These are phyloP conservation scores for Neurospora crassa DNA, from an alignment of 2,329 filamentous ascomycete genomes.

Conservation along the genomic window DNA sequence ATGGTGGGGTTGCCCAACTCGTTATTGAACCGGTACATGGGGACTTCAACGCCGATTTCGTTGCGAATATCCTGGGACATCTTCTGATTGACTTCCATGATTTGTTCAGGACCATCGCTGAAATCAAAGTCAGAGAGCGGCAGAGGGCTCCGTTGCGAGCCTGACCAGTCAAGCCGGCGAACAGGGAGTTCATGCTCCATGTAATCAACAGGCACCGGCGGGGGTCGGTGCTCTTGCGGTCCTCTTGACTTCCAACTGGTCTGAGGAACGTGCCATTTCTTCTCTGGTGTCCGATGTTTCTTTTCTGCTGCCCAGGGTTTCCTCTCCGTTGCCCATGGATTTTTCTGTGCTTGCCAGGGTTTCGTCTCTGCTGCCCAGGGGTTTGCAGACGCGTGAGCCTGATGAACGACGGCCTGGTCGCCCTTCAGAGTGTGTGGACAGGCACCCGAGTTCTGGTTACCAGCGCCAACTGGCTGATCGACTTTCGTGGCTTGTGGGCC, in stretches of 20 bases:
- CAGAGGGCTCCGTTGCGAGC: constrained; percentile 7
- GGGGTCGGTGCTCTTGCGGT: neutral
- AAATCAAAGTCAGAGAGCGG: constrained; percentile 2
- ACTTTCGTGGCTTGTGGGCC: neutral
- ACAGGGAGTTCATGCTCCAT: neutral
- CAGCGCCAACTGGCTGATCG: neutral
- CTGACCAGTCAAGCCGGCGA: constrained; percentile 1
- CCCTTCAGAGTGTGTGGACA: neutral
- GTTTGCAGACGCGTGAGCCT: neutral
- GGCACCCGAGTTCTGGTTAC: neutral
- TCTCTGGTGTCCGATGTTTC: neutral
- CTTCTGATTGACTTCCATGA: neutral
- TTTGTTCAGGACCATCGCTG: constrained; percentile 2
- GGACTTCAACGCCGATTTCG: constrained; percentile 7
- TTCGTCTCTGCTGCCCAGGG: neutral
- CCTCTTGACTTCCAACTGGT: neutral
- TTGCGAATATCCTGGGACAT: constrained; percentile 9
- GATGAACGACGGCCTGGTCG: neutral
- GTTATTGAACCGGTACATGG: constrained; percentile 1
- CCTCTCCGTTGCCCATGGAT: neutral
- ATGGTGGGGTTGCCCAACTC: constrained; percentile 1
- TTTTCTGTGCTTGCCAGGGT: neutral
- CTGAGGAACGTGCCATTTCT: neutral
- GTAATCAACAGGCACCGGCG: neutral
- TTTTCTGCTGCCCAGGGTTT: neutral